Percentiles rank a stretch among this genome's conserved stretches.
Evolutionary conservation across 768 basidiomycete genomes (phyloP).

Genomic region (Mycena belliarum): DNA sequence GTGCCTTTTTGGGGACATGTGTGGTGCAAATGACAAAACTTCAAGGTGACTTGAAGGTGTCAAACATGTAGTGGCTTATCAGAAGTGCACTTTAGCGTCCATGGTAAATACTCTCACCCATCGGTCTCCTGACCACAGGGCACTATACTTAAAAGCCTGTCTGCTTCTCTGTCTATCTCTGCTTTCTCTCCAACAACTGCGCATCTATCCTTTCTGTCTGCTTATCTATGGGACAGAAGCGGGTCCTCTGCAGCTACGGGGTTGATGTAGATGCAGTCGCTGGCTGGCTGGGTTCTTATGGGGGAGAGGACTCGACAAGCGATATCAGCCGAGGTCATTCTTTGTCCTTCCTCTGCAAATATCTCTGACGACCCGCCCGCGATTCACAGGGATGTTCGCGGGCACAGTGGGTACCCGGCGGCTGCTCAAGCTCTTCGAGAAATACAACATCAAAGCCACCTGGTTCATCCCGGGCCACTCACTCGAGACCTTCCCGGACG

Average conservation of each 20-base stretch:
- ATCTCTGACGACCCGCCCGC: neutral
- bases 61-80: too few species aligned
- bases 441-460: constrained; percentile 65
- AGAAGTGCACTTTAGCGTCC: too few species aligned
- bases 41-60: too few species aligned
- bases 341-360: neutral
- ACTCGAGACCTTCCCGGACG: constrained; percentile 70
- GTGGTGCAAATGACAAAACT: too few species aligned
- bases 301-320: constrained; percentile 69
- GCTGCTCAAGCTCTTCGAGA: constrained; percentile 69
- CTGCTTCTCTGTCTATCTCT: too few species aligned
- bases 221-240: constrained; percentile 49
- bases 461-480: constrained; percentile 83
- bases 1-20: too few species aligned
- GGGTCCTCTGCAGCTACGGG: constrained; percentile 59
- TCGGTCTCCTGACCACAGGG: too few species aligned
- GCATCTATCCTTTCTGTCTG: neutral
- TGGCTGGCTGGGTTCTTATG: constrained; percentile 73
- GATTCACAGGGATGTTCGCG: constrained; percentile 62
- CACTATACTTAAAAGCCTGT: too few species aligned
- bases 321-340: constrained; percentile 58
- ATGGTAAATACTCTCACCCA: too few species aligned
- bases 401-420: constrained; percentile 74
- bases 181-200: too few species aligned
- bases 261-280: constrained; percentile 79